Evolutionary conservation across 73 alveolate genomes (phyloP).

Genomic region (Durusdinium trenchii): DNA sequence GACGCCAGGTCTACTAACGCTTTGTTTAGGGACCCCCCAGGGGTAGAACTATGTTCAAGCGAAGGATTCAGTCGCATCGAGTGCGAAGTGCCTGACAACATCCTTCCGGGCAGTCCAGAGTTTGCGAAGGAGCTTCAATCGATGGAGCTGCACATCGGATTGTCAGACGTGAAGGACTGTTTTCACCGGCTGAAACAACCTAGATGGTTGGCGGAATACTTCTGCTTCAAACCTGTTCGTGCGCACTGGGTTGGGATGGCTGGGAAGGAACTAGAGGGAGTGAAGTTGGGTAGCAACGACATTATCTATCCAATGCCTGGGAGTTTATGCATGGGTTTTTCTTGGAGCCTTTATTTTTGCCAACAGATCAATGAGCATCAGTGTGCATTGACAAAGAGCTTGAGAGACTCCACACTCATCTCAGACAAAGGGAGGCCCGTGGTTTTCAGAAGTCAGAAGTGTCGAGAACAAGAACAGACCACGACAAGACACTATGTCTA

Average conservation of each 20-base stretch:
- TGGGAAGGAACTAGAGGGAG: background rate
- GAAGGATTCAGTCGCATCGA: constrained; percentile 43
- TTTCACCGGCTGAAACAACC: constrained; percentile 15
- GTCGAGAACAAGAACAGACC: background rate
- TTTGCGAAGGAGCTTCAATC: too few species aligned
- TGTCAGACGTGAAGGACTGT: constrained; percentile 10
- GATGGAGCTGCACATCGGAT: background rate
- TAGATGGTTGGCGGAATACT: background rate
- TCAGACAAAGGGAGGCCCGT: background rate
- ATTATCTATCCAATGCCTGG: background rate
- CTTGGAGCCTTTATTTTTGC: background rate
- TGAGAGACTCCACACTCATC: background rate
- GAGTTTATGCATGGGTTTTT: background rate
- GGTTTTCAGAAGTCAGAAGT: too few species aligned
- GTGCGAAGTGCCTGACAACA: background rate
- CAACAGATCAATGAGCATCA: background rate
- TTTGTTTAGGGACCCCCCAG: constrained; percentile 9
- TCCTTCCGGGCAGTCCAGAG: background rate
- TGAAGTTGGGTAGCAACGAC: background rate
- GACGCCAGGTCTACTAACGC: constrained; percentile 42
- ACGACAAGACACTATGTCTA: background rate
- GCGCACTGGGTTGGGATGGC: background rate
- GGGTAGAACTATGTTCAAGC: constrained; percentile 4
- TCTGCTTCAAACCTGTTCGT: background rate
- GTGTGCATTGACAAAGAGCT: background rate